phyloP scores from a whole-genome alignment of 306 rosid species.

The Cajanus cajan region DNA sequence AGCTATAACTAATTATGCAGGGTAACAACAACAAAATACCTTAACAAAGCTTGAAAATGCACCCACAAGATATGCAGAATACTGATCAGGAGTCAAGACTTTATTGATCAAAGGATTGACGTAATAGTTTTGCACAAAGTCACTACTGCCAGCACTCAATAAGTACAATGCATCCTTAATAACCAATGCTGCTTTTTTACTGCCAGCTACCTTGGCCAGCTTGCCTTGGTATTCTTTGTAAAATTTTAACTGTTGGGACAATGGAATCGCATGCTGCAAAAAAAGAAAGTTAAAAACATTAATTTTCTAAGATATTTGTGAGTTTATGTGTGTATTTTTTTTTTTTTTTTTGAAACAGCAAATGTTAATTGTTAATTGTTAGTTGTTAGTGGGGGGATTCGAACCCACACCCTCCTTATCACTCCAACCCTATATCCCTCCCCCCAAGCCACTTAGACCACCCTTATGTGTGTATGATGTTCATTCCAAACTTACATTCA shows the following conservation, averaged over 20 bases:
- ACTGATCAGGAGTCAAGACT: slow-evolving; percentile 64
- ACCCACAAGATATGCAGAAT: slow-evolving; percentile 47
- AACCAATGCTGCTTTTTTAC: slow-evolving; percentile 55
- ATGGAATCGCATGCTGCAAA: slow-evolving; percentile 75
- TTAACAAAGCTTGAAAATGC: slow-evolving; percentile 56
- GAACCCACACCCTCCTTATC: too few species aligned
- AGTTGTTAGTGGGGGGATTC: too few species aligned
- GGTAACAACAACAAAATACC: slow-evolving; percentile 39
- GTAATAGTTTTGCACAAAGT: slow-evolving; percentile 80
- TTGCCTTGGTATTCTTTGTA: slow-evolving; percentile 71
- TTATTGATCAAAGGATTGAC: slow-evolving; percentile 63
- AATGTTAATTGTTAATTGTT: too few species aligned
- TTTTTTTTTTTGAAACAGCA: too few species aligned
- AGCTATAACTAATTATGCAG: not conserved
- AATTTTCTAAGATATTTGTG: not conserved
- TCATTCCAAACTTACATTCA: slow-evolving; percentile 48
- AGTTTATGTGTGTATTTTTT: not conserved
- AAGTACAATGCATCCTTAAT: slow-evolving; percentile 63
- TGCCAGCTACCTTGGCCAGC: slow-evolving; percentile 72
- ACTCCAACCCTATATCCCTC: too few species aligned
- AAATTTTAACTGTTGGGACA: slow-evolving; percentile 60
- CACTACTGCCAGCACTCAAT: slow-evolving; percentile 75
- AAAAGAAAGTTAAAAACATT: not conserved
- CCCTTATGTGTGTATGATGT: not conserved
- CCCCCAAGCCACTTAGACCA: too few species aligned